These are phyloP conservation scores for Wickerhamiella spandovensis DNA, from an alignment of 805 yeast genomes.

Conservation along the genomic window DNA sequence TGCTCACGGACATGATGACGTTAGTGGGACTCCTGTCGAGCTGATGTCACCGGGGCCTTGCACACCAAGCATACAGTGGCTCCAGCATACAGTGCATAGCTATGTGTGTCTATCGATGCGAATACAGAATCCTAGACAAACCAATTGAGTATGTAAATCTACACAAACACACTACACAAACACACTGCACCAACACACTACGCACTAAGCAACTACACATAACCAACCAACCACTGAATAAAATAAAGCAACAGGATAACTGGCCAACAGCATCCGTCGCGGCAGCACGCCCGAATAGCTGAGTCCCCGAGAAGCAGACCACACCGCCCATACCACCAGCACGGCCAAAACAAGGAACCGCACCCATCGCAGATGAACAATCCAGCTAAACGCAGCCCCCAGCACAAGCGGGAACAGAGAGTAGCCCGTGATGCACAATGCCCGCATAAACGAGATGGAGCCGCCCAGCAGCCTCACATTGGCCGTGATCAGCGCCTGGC, in stretches of 20 bases:
- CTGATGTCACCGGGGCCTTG: no score
- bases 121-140: no score
- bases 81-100: no score
- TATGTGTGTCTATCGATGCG: no score
- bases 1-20: conserved; percentile 12
- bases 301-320: conserved; percentile 48
- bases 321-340: conserved; percentile 48
- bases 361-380: conserved; percentile 36
- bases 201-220: conserved; percentile 42
- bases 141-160: not conserved
- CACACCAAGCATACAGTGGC: no score
- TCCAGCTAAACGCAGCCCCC: conserved; percentile 37
- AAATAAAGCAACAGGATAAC: conserved; percentile 52
- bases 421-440: conserved; percentile 58
- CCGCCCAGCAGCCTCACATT: conserved; percentile 53
- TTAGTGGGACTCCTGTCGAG: no score
- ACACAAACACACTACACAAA: not conserved
- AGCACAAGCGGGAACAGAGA: conserved; percentile 52
- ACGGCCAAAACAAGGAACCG: conserved; percentile 35
- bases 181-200: not conserved
- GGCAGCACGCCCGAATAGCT: conserved; percentile 51
- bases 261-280: conserved; percentile 46
- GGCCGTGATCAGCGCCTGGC: conserved; percentile 45
- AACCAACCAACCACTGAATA: conserved; percentile 54
- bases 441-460: conserved; percentile 50